Percentiles rank a stretch among this genome's conserved stretches.
Evolutionary conservation across 345 rosid species (phyloP).

Genomic region (Syzygium aromaticum): DNA sequence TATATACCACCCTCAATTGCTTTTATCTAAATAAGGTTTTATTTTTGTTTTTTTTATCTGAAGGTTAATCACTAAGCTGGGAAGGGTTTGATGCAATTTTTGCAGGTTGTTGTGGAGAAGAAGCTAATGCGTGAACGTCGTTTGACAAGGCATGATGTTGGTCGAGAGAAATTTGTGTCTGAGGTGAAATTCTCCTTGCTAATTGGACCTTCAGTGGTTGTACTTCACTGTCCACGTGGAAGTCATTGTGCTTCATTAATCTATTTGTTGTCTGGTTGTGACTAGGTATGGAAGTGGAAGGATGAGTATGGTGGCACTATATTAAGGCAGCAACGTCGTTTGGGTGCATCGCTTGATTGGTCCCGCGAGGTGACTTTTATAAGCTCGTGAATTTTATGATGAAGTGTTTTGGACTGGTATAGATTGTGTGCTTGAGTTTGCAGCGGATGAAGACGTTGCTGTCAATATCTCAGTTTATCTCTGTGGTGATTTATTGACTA

Average conservation of each 20-base stretch:
- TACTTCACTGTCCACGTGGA: not conserved
- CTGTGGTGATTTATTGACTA: not conserved
- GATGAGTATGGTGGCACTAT: conserved; percentile 71
- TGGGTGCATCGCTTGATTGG: conserved; percentile 99
- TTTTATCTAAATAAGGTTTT: not conserved
- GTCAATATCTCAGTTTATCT: not conserved
- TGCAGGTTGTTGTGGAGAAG: conserved; percentile 94
- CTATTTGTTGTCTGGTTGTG: not conserved
- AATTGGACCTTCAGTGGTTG: not conserved
- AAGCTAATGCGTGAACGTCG: conserved; percentile 70
- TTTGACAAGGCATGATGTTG: conserved; percentile 83
- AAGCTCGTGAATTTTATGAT: not conserved
- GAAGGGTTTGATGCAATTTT: not conserved
- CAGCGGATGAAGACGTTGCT: not conserved
- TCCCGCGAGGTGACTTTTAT: conserved; percentile 72
- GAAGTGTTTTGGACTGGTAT: not conserved
- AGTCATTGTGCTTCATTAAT: not conserved
- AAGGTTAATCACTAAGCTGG: not conserved
- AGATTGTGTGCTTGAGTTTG: not conserved
- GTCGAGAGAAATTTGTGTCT: conserved; percentile 76
- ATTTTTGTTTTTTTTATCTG: not conserved
- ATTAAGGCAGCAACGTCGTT: conserved; percentile 51
- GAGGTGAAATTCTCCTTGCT: conserved; percentile 43
- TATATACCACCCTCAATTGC: not conserved
- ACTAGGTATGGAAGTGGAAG: conserved; percentile 96